These are phyloP conservation scores for Russula dissimulans DNA, from an alignment of 768 basidiomycete genomes.

Conservation along the genomic window DNA sequence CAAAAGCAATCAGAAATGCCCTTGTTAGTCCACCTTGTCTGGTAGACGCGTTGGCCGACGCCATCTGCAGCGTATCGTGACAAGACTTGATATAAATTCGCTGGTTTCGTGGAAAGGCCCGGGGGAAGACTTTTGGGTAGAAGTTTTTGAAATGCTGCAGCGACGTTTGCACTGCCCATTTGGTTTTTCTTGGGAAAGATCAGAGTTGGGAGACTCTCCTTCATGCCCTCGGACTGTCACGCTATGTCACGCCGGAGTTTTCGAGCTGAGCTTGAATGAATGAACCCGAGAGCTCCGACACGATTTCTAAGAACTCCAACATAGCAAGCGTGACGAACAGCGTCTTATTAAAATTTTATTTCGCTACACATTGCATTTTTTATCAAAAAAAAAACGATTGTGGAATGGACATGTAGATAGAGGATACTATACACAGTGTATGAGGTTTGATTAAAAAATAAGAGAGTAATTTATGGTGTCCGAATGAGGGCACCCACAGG, in stretches of 20 bases:
- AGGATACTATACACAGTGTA: no score
- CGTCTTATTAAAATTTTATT: not conserved
- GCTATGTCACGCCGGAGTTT: no score
- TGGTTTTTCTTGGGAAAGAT: not conserved
- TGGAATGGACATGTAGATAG: no score
- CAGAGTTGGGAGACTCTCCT: not conserved
- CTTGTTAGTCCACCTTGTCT: constrained; percentile 65
- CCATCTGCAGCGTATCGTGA: constrained; percentile 60
- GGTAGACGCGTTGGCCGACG: constrained; percentile 58
- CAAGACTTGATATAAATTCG: constrained; percentile 64
- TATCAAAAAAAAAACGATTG: no score
- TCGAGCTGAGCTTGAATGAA: no score
- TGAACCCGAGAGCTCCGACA: no score
- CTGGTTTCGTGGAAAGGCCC: constrained; percentile 44
- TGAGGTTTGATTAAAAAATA: no score
- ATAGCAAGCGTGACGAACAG: not conserved
- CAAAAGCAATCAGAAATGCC: constrained; percentile 62
- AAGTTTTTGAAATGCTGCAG: constrained; percentile 39
- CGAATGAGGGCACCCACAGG: not conserved
- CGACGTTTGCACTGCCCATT: constrained; percentile 20
- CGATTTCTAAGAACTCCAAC: no score
- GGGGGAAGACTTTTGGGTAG: constrained; percentile 53
- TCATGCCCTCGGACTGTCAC: not conserved
- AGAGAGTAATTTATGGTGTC: not conserved
- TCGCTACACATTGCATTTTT: no score